These are phyloP conservation scores for Lasiodiplodia citricola DNA, from an alignment of 2,329 filamentous ascomycete species.

Conservation along the genomic window DNA sequence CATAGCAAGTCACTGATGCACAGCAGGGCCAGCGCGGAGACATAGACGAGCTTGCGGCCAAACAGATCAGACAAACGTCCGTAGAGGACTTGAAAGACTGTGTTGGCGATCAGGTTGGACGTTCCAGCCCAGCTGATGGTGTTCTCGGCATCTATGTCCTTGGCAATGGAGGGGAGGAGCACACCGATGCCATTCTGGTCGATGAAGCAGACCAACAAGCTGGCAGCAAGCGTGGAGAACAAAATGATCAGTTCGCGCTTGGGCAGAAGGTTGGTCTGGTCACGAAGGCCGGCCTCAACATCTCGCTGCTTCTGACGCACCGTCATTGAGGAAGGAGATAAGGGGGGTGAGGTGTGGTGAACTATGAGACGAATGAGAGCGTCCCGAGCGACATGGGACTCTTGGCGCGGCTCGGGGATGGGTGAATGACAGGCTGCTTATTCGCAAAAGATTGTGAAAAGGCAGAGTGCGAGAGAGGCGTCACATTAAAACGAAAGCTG, in stretches of 20 bases:
- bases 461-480: slow-evolving; percentile 7
- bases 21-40: slow-evolving; percentile 60
- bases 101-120: slow-evolving; percentile 61
- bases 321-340: slow-evolving; percentile 1
- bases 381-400: slow-evolving; percentile 1
- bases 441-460: neutral
- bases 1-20: slow-evolving; percentile 64
- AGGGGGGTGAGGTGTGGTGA: neutral
- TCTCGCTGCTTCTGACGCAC: slow-evolving; percentile 10
- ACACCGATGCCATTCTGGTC: slow-evolving; percentile 63
- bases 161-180: slow-evolving; percentile 43
- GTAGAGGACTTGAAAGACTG: slow-evolving; percentile 69
- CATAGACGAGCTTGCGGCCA: slow-evolving; percentile 63
- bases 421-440: slow-evolving; percentile 12
- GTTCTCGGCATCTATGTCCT: slow-evolving; percentile 46
- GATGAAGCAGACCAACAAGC: slow-evolving; percentile 61
- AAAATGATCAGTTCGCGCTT: slow-evolving; percentile 56
- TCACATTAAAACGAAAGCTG: slow-evolving; percentile 2
- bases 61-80: slow-evolving; percentile 67
- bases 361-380: neutral
- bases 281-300: slow-evolving; percentile 56
- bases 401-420: neutral
- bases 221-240: slow-evolving; percentile 58
- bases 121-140: slow-evolving; percentile 64
- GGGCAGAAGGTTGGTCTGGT: slow-evolving; percentile 64